These are phyloP conservation scores for Cercophora newfieldiana DNA, from an alignment of 495 filamentous ascomycete species.

Conservation along the genomic window DNA sequence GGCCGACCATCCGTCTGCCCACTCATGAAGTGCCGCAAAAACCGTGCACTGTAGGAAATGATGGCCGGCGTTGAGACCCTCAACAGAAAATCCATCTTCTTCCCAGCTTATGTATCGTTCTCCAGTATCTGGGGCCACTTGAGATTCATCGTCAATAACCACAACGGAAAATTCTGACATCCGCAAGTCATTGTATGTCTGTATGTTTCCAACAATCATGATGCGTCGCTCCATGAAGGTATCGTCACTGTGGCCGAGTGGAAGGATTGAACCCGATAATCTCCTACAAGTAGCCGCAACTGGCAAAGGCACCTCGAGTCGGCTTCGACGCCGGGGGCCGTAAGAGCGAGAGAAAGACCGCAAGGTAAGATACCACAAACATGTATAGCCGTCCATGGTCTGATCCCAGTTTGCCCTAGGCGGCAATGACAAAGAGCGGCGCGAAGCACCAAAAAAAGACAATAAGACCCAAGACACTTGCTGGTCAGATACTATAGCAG, in stretches of 20 bases:
- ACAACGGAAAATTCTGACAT: background rate
- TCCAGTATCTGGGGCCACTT: background rate
- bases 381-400: background rate
- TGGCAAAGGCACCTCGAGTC: too few species aligned
- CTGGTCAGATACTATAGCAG: background rate
- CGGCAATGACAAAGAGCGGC: background rate
- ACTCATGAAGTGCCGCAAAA: background rate
- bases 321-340: background rate
- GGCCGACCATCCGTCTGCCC: constrained; percentile 1
- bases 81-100: constrained; percentile 1
- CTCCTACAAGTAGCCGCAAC: background rate
- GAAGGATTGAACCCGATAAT: background rate
- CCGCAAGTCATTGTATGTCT: background rate
- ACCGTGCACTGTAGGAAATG: constrained; percentile 10
- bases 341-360: background rate
- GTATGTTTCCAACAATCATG: background rate
- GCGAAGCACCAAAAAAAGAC: background rate
- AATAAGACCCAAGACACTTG: background rate
- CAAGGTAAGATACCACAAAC: background rate
- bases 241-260: background rate
- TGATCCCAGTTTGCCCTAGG: background rate
- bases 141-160: background rate
- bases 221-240: background rate
- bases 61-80: constrained; percentile 11
- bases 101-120: constrained; percentile 3